Base-by-base conservation (phyloP, 1,284 basidiomycete genomes). In the Ganoderma sinense region DNA sequence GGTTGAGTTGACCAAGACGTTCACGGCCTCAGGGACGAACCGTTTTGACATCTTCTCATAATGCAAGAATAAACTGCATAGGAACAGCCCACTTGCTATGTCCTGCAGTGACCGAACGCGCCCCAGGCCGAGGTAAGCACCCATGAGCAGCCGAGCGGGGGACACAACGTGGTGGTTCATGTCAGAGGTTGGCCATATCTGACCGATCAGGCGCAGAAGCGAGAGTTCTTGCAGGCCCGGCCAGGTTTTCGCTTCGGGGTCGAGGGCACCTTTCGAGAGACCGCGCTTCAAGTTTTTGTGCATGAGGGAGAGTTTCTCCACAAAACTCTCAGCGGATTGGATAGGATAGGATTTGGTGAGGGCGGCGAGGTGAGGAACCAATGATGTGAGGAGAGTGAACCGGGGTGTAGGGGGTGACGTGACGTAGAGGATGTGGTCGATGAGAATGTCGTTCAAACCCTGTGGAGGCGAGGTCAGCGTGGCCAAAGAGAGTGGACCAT, bases 161-260 rank as follows among this genome's bases (percentile, higher is more conserved):
- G 95, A 94, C 29, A 95, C 85, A 62, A 99, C 96, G 0, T 92
- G 89, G 80, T 99, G 97, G 68, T 92, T 93, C 81, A 97, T 89
- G 82, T 99, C 98, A 78, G 95, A 97, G 0, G 97, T 97, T 1
- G 97, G 94, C 97, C 97, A 99, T 26, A 95, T 84, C 5, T 88
- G 82, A 4, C 95, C 96, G 64, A 95, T 88, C 45, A 97, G 80
- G 40, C 97, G 90, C 31, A 99, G 84, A 10, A 99, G 83, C 0
- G 89, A 86, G 43, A 99, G 85, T 79, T 99, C 98, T 4, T 96
- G 84, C 1, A 91, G 80, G 4, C 92, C 91, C 1, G 98, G 98
- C 91, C 96, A 98, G 0, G 96, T 99, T 81, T 90, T 93, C 1
- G 95, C 86, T 4, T 89, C 84, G 0, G 81, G 81, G 29, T 88